These are phyloP conservation scores for Pythium inflatum DNA, from an alignment of 352 stramenopile species.

Conservation along the genomic window DNA sequence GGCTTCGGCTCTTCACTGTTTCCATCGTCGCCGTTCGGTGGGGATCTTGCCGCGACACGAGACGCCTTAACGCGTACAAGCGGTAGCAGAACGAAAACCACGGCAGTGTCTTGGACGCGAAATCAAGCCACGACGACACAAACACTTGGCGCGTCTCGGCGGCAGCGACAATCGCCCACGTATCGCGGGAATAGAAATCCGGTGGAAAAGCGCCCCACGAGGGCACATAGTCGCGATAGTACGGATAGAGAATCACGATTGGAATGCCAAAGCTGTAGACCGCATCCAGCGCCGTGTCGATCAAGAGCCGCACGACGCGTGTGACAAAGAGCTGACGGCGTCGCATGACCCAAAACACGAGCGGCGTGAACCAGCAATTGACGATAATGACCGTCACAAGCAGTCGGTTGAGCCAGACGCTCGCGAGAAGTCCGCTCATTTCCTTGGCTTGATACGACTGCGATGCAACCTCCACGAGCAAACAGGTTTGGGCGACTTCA, in stretches of 20 bases:
- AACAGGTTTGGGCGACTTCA: too few species aligned
- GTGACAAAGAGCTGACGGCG: background rate
- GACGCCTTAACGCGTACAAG: background rate
- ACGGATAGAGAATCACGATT: conserved; percentile 10
- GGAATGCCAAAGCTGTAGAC: conserved; percentile 29
- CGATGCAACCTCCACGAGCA: too few species aligned
- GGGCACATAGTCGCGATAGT: conserved; percentile 3
- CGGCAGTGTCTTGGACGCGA: conserved; percentile 25
- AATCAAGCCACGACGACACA: conserved; percentile 23
- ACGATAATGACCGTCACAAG: too few species aligned
- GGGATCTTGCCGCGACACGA: background rate
- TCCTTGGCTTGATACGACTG: too few species aligned
- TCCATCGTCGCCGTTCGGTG: too few species aligned
- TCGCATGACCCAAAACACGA: conserved; percentile 9
- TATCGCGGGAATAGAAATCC: conserved; percentile 7
- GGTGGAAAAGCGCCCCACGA: conserved; percentile 1
- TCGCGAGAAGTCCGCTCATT: too few species aligned
- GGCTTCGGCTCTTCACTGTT: too few species aligned
- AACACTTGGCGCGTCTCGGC: conserved; percentile 21
- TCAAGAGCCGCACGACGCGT: conserved; percentile 4
- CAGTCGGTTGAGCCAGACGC: too few species aligned
- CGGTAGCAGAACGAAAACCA: conserved; percentile 16
- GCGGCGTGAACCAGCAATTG: conserved; percentile 25
- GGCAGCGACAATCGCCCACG: conserved; percentile 6
- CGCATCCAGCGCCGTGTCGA: conserved; percentile 25